Conservation (phyloP, 2,329 filamentous ascomycete species). For the Penicillium griseofulvum region DNA sequence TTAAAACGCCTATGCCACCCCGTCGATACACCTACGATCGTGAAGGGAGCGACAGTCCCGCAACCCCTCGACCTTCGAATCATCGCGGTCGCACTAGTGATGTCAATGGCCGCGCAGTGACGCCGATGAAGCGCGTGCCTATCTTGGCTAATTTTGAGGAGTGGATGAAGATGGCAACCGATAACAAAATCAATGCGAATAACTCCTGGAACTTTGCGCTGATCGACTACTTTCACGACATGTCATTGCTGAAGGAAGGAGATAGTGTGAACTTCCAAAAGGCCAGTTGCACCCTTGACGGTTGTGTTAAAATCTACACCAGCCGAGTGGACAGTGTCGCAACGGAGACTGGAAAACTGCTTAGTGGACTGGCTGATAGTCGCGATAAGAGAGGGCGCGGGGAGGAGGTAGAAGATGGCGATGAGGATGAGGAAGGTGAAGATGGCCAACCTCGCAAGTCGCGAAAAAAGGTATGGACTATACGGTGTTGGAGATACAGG, state of each 20-base stretch:
- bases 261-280: constrained; percentile 98
- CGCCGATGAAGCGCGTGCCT: constrained; percentile 93
- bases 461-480: constrained; percentile 65
- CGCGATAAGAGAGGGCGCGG: constrained; percentile 67
- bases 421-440: constrained; percentile 60
- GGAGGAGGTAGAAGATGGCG: constrained; percentile 61
- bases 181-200: constrained; percentile 97
- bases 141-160: constrained; percentile 98
- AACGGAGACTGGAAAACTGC: constrained; percentile 90
- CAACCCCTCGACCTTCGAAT: constrained; percentile 47
- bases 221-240: constrained; percentile 99
- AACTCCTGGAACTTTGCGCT: constrained; percentile 99
- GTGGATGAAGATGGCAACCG: constrained; percentile 99
- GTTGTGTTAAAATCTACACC: constrained; percentile 98
- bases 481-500: background rate
- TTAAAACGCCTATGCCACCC: constrained; percentile 43
- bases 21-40: constrained; percentile 41
- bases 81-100: constrained; percentile 44
- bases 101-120: constrained; percentile 70
- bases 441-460: constrained; percentile 50
- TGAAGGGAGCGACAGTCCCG: constrained; percentile 46
- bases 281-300: constrained; percentile 93
- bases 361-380: constrained; percentile 84
- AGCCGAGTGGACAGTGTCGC: constrained; percentile 97
- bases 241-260: constrained; percentile 94